Conservation (phyloP, 768 basidiomycete genomes). For the Lactifluus piperatus region DNA sequence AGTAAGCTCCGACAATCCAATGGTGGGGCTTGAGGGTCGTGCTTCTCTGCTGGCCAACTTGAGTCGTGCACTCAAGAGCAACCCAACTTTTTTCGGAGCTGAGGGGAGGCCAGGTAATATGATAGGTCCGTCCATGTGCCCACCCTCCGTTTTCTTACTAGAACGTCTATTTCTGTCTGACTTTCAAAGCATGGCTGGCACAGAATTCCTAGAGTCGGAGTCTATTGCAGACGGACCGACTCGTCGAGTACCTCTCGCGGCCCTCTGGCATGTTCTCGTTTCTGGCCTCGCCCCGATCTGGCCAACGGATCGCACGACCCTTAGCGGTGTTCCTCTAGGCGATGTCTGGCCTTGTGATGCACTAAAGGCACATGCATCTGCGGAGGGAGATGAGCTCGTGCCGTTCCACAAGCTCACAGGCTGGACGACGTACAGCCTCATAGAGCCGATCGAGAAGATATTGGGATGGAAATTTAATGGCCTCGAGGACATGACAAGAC, state of each 20-base stretch:
- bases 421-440: conserved; percentile 87
- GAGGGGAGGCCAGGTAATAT: conserved; percentile 77
- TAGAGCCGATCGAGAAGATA: conserved; percentile 72
- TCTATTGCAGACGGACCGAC: conserved; percentile 35
- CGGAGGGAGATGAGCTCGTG: conserved; percentile 63
- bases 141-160: background rate
- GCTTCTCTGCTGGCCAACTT: conserved; percentile 68
- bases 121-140: conserved; percentile 43
- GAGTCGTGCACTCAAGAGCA: conserved; percentile 55
- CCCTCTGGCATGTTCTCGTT: conserved; percentile 77
- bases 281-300: conserved; percentile 81
- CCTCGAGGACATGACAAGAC: conserved; percentile 76
- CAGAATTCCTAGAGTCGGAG: conserved; percentile 62
- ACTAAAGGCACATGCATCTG: conserved; percentile 27
- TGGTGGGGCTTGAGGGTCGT: conserved; percentile 87
- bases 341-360: conserved; percentile 89
- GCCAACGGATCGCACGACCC: conserved; percentile 63
- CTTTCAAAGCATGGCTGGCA: background rate
- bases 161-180: conserved; percentile 1
- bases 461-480: conserved; percentile 80
- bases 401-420: conserved; percentile 95
- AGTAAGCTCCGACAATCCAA: conserved; percentile 66
- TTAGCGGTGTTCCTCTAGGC: conserved; percentile 68
- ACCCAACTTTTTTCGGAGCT: conserved; percentile 60
- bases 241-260: conserved; percentile 55